These are phyloP conservation scores for Vigna trinervia DNA, from an alignment of 306 rosid species.

Conservation along the genomic window DNA sequence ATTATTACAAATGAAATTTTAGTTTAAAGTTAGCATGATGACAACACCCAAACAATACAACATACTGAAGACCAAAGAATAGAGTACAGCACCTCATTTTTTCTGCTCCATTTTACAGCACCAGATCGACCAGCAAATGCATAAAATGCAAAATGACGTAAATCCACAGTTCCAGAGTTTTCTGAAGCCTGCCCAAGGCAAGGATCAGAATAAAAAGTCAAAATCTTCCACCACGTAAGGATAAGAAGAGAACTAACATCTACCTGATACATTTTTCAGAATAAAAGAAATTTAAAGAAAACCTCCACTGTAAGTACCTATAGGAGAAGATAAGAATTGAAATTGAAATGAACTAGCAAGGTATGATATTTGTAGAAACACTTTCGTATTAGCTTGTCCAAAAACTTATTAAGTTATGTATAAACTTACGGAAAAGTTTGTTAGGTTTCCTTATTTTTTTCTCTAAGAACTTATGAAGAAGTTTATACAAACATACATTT, in stretches of 20 bases:
- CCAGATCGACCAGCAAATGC: conserved; percentile 98
- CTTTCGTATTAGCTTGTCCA: too few relatives aligned
- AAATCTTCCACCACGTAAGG: conserved; percentile 14
- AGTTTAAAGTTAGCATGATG: conserved; percentile 27
- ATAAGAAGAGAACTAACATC: conserved; percentile 27
- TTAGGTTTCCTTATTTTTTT: not conserved
- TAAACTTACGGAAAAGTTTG: not conserved
- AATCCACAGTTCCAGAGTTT: conserved; percentile 73
- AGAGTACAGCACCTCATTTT: conserved; percentile 70
- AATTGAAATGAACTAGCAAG: too few relatives aligned
- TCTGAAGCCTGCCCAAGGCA: conserved; percentile 67
- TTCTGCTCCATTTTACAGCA: conserved; percentile 71
- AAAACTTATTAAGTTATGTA: too few relatives aligned
- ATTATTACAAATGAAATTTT: conserved; percentile 1
- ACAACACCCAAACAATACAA: conserved; percentile 36
- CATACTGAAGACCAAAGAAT: conserved; percentile 2
- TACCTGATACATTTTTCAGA: not conserved
- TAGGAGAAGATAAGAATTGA: too few relatives aligned
- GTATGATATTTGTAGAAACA: too few relatives aligned
- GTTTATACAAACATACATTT: not conserved
- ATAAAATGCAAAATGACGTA: conserved; percentile 90
- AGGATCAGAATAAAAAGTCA: conserved; percentile 42
- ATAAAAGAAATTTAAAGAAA: conserved; percentile 12
- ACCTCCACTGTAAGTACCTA: not conserved
- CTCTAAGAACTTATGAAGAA: not conserved